Percentiles rank a stretch among this genome's conserved stretches.
Evolutionary conservation across 129 eudicot genomes (phyloP).

Genomic region (Flaveria ramosissima): DNA sequence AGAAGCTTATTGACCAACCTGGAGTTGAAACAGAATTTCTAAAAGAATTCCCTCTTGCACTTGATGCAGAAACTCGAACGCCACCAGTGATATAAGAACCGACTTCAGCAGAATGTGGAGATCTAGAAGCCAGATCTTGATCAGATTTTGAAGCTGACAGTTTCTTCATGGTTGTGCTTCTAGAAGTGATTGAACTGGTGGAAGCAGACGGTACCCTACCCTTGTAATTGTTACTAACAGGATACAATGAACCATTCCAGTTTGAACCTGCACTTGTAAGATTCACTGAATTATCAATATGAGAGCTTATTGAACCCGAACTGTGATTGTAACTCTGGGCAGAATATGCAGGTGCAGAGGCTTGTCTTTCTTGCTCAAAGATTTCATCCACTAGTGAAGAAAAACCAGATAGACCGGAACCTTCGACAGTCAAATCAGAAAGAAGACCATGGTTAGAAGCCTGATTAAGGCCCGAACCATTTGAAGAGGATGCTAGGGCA

Average conservation of each 20-base stretch:
- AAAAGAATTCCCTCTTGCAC: slow-evolving; percentile 36
- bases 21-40: slow-evolving; percentile 40
- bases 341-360: slow-evolving; percentile 45
- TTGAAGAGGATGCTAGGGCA: slow-evolving; percentile 41
- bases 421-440: slow-evolving; percentile 50
- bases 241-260: slow-evolving; percentile 42
- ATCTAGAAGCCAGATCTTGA: slow-evolving; percentile 72
- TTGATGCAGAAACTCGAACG: slow-evolving; percentile 45
- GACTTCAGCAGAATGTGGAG: slow-evolving; percentile 66
- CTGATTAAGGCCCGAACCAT: slow-evolving; percentile 43
- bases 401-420: slow-evolving; percentile 64
- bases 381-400: slow-evolving; percentile 89
- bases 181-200: slow-evolving; percentile 49
- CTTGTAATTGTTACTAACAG: slow-evolving; percentile 44
- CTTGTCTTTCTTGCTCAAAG: slow-evolving; percentile 88
- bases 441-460: slow-evolving; percentile 53
- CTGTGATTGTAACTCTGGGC: slow-evolving; percentile 48
- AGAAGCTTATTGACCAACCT: slow-evolving; percentile 34
- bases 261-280: slow-evolving; percentile 30
- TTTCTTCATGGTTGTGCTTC: slow-evolving; percentile 44
- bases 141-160: slow-evolving; percentile 78
- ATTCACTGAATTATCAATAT: slow-evolving; percentile 35
- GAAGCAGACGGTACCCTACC: slow-evolving; percentile 60
- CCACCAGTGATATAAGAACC: slow-evolving; percentile 44
- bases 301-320: slow-evolving; percentile 41